A percentile compares a stretch with the other conserved stretches of the same genome.
These are phyloP conservation scores for Mallotus japonicus DNA, from an alignment of 441 rosid genomes.

Conservation along the genomic window DNA sequence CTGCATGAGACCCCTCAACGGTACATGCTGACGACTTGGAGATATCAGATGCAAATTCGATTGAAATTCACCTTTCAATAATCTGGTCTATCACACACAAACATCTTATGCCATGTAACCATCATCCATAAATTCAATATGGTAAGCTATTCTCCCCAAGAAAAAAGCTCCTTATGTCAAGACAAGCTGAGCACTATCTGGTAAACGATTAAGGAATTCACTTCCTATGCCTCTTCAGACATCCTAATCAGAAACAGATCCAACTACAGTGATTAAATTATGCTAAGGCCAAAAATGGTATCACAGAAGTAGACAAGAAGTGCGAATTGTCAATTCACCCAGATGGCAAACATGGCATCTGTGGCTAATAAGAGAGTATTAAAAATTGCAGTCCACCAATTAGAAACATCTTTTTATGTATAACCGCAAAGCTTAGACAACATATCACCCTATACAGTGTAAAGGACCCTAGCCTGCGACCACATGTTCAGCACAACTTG, in stretches of 20 bases:
- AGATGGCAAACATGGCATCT: neutral
- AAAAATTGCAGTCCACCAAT: constrained; percentile 20
- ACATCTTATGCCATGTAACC: neutral
- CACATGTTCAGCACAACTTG: constrained; percentile 26
- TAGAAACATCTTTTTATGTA: constrained; percentile 15
- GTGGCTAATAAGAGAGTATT: neutral
- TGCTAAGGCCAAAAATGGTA: constrained; percentile 10
- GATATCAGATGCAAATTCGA: neutral
- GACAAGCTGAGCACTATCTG: constrained; percentile 12
- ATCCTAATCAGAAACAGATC: constrained; percentile 12
- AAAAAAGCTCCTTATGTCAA: neutral
- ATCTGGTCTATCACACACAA: neutral
- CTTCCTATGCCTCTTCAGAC: constrained; percentile 4
- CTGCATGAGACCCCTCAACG: neutral
- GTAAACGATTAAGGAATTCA: constrained; percentile 13
- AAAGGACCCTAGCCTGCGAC: constrained; percentile 17
- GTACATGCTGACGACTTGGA: neutral
- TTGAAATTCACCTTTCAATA: neutral
- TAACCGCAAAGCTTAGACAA: constrained; percentile 14
- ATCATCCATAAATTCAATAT: neutral
- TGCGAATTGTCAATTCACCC: constrained; percentile 11
- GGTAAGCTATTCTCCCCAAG: neutral
- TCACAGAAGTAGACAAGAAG: constrained; percentile 4
- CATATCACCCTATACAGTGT: constrained; percentile 17
- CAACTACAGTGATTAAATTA: constrained; percentile 1